Evolutionary conservation across 768 basidiomycete genomes (phyloP).

Genomic region (Serpula lacrymans): DNA sequence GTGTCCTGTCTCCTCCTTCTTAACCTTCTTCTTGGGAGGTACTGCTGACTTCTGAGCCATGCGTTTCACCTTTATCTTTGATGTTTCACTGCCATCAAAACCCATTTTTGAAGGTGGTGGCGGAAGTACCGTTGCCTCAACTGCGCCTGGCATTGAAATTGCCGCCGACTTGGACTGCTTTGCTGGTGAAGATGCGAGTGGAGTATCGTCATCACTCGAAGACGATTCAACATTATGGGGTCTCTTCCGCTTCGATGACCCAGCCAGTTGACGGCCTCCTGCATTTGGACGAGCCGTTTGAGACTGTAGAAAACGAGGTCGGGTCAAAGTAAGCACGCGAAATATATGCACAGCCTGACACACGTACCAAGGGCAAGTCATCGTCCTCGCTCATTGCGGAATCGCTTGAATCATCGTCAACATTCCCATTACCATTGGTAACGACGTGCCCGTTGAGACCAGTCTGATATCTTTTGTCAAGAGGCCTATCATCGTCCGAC

Average conservation of each 20-base stretch:
- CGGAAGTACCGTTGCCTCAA: slow-evolving; percentile 34
- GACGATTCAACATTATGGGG: slow-evolving; percentile 46
- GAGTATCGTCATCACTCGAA: slow-evolving; percentile 65
- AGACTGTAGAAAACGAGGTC: slow-evolving; percentile 9
- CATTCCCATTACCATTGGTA: slow-evolving; percentile 42
- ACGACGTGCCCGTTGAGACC: slow-evolving; percentile 40
- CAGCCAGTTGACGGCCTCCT: slow-evolving; percentile 10
- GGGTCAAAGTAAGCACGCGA: neutral
- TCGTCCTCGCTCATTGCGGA: slow-evolving; percentile 67
- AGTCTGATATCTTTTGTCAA: slow-evolving; percentile 36
- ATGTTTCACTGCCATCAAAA: too few relatives aligned
- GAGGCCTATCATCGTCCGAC: slow-evolving; percentile 59
- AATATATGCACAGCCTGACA: neutral
- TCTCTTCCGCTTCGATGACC: slow-evolving; percentile 58
- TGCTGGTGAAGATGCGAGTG: slow-evolving; percentile 68
- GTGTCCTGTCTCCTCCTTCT: slow-evolving; percentile 47
- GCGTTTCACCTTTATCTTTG: slow-evolving; percentile 32
- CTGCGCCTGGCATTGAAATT: slow-evolving; percentile 39
- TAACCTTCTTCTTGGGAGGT: slow-evolving; percentile 65
- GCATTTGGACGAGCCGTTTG: slow-evolving; percentile 3
- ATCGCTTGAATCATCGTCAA: slow-evolving; percentile 35
- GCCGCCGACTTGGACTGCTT: slow-evolving; percentile 43
- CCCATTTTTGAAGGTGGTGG: too few relatives aligned
- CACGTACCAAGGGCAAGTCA: slow-evolving; percentile 67
- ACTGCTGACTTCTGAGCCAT: slow-evolving; percentile 47